Percentiles rank a stretch among this genome's conserved stretches.
phyloP scores from a whole-genome alignment of 495 filamentous ascomycete genomes.

The Filosporella fistucella region DNA sequence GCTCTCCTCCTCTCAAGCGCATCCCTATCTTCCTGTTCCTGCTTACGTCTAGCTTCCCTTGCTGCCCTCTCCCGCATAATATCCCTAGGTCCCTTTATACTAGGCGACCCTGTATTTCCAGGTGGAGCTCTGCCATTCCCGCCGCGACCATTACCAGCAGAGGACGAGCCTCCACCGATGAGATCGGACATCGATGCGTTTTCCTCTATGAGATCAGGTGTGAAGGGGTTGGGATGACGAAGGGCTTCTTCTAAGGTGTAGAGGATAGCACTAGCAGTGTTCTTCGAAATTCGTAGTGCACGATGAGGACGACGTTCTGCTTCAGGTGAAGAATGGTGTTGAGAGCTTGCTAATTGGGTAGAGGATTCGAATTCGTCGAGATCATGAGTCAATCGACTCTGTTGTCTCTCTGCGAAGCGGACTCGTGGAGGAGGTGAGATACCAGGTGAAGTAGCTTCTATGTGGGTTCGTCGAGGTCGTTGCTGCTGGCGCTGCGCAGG shows the following conservation, averaged over 20 bases:
- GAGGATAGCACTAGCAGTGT: conserved; percentile 61
- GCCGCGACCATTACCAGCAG: conserved; percentile 32
- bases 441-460: conserved; percentile 24
- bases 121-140: conserved; percentile 23
- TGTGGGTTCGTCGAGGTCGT: conserved; percentile 22
- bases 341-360: conserved; percentile 16
- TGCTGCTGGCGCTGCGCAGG: conserved; percentile 25
- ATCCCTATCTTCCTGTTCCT: conserved; percentile 45
- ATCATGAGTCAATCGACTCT: conserved; percentile 15
- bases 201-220: conserved; percentile 79
- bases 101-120: conserved; percentile 41
- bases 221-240: conserved; percentile 77
- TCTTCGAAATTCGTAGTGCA: conserved; percentile 20
- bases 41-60: conserved; percentile 61
- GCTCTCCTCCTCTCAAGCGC: conserved; percentile 40
- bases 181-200: conserved; percentile 94
- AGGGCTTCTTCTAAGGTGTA: conserved; percentile 90
- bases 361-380: conserved; percentile 20
- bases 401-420: conserved; percentile 9
- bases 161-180: conserved; percentile 42
- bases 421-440: conserved; percentile 19
- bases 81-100: conserved; percentile 57
- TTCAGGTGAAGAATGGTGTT: conserved; percentile 11
- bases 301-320: conserved; percentile 14
- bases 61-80: conserved; percentile 71